These are phyloP conservation scores for Cadophora sp. DNA, from an alignment of 2,329 filamentous ascomycete species.

Conservation along the genomic window DNA sequence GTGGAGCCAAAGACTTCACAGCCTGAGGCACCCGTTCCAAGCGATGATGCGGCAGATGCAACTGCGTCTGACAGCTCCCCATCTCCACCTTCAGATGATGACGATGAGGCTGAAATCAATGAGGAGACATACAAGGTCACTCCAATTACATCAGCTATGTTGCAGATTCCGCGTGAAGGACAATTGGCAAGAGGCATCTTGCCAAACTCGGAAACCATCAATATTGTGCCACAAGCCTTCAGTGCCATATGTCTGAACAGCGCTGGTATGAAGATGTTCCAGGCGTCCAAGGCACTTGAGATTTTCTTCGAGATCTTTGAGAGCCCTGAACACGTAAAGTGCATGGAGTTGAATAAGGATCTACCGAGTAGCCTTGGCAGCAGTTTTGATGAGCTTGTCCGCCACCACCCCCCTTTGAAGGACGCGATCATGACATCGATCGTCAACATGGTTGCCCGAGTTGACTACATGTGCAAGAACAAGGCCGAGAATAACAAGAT, in stretches of 20 bases:
- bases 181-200: constrained; percentile 75
- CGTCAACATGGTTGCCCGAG: constrained; percentile 84
- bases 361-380: constrained; percentile 78
- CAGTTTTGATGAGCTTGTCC: constrained; percentile 91
- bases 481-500: constrained; percentile 73
- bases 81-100: constrained; percentile 34
- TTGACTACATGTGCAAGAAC: constrained; percentile 74
- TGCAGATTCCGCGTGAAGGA: constrained; percentile 53
- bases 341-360: constrained; percentile 76
- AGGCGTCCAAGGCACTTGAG: constrained; percentile 80
- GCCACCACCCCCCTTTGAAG: constrained; percentile 88
- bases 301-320: constrained; percentile 97
- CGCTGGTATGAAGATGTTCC: constrained; percentile 85
- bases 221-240: constrained; percentile 84
- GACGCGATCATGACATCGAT: constrained; percentile 83
- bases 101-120: constrained; percentile 46
- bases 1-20: constrained; percentile 40
- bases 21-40: constrained; percentile 11
- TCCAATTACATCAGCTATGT: constrained; percentile 58
- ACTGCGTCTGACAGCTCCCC: constrained; percentile 40
- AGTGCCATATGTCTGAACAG: constrained; percentile 94
- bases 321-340: constrained; percentile 85
- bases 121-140: constrained; percentile 55
- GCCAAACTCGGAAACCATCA: constrained; percentile 87
- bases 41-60: constrained; percentile 43